Conservation (phyloP, 306 rosid genomes). For the Prunus kanzakura region DNA sequence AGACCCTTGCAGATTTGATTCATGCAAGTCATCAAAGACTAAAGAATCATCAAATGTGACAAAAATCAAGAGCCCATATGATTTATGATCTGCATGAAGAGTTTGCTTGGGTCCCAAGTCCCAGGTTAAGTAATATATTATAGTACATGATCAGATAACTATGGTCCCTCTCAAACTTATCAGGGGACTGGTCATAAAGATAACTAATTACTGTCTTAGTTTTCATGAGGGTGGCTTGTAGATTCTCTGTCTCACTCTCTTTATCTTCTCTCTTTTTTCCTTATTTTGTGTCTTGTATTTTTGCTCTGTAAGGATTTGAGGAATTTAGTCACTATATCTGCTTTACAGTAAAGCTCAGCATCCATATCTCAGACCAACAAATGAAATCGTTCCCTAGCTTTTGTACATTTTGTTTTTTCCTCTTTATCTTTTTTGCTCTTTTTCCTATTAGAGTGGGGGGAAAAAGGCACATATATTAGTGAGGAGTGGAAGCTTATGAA, state of each 20-base stretch:
- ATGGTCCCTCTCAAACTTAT: slow-evolving; percentile 5
- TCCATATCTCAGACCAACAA: slow-evolving; percentile 30
- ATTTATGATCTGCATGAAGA: slow-evolving; percentile 11
- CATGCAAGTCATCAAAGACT: slow-evolving; percentile 54
- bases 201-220: slow-evolving; percentile 11
- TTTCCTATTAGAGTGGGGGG: slow-evolving; percentile 23
- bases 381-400: slow-evolving; percentile 39
- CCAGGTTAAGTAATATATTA: slow-evolving; percentile 3
- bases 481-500: slow-evolving; percentile 48
- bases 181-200: slow-evolving; percentile 16
- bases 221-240: slow-evolving; percentile 42
- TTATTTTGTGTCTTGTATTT: slow-evolving; percentile 19
- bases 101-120: not conserved
- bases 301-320: slow-evolving; percentile 32
- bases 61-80: slow-evolving; percentile 12
- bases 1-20: slow-evolving; percentile 49
- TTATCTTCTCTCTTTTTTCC: not conserved
- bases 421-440: slow-evolving; percentile 3
- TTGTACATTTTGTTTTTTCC: slow-evolving; percentile 33
- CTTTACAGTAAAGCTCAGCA: slow-evolving; percentile 26
- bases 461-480: slow-evolving; percentile 28
- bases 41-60: slow-evolving; percentile 44
- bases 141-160: not conserved
- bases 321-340: slow-evolving; percentile 23
- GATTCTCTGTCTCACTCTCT: slow-evolving; percentile 35